Evolutionary conservation across 139 green algal genomes (phyloP), one percentile per base, ranked within the genome.

Genomic region (Dunaliella sp.): DNA sequence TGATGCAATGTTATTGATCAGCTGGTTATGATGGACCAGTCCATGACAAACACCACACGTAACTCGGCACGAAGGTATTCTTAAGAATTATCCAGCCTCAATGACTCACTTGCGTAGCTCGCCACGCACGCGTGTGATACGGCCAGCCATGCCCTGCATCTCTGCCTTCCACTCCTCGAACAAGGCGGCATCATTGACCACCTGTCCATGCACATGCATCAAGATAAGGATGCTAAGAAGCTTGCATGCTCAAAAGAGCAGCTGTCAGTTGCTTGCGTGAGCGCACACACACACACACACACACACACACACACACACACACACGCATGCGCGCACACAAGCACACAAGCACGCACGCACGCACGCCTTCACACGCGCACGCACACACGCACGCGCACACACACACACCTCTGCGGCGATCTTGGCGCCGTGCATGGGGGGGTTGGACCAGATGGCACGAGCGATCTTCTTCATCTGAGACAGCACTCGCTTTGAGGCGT

Each of bases 391-490:
- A 80, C 7, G 74, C 3, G n/a, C 16, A 65, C 48, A 65, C 32
- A 85, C 80, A 75, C 82, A 82, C 76, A 99, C 95, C 88, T 96
- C 93, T 0, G 94, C 91, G 25, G 96, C 98, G 80, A 99, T 99
- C 80, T 93, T 89, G 1, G 98, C 98, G 81, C 97, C 97, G 84
- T 98, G 94, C 30, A 95, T 92, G 7, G 96, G 96, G 28, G 96
- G 96, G 93, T 98, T 98, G 87, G 90, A 96, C 91, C 97, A 99
- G 74, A 98, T 93, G 1, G 96, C 91, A 30, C 96, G 91, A 3
- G 97, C 97, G 83, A 99, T 92, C 77, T 94, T 92, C 95, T 99
- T 99, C 80, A 98, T 80, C 93, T 99, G 97, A 83, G 86, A 95
- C 83, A 98, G 88, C 79, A 96, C 93, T 0, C 90, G 86, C 77